Evolutionary conservation across 2,329 filamentous ascomycete species (phyloP).

Genomic region (Botrytis byssoidea): DNA sequence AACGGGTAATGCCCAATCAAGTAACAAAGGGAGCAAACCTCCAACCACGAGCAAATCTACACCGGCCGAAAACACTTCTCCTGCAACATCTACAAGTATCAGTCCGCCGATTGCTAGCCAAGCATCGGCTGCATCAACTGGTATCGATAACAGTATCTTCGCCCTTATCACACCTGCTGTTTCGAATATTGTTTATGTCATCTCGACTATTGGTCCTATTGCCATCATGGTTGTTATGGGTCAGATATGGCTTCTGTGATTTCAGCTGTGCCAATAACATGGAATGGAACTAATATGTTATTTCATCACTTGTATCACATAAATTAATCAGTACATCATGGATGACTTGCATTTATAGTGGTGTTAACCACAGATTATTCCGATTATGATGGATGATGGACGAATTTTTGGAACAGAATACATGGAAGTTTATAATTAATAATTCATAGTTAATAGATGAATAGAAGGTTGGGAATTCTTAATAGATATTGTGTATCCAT

Average conservation of each 20-base stretch:
- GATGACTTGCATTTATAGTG: constrained; percentile 6
- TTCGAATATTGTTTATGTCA: constrained; percentile 9
- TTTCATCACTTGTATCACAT: background rate
- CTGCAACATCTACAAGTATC: constrained; percentile 1
- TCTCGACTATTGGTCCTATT: constrained; percentile 11
- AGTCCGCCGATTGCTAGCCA: constrained; percentile 19
- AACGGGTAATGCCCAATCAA: constrained; percentile 14
- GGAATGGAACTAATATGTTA: background rate
- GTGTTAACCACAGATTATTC: background rate
- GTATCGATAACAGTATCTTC: constrained; percentile 14
- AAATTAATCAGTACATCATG: constrained; percentile 1
- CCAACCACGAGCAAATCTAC: constrained; percentile 10
- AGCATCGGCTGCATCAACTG: constrained; percentile 17
- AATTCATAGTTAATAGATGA: constrained; percentile 1
- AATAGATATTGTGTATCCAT: background rate
- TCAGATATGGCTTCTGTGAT: constrained; percentile 18
- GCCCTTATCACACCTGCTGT: background rate
- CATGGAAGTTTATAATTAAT: constrained; percentile 8
- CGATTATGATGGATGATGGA: constrained; percentile 4
- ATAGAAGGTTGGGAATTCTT: background rate
- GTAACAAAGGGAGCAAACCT: constrained; percentile 3
- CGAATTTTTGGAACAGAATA: constrained; percentile 12
- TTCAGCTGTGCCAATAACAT: background rate
- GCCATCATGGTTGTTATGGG: constrained; percentile 14
- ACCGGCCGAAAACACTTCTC: constrained; percentile 16